Conservation (phyloP, 148 eudicot genomes). For the Rhododendron ferrugineum region DNA sequence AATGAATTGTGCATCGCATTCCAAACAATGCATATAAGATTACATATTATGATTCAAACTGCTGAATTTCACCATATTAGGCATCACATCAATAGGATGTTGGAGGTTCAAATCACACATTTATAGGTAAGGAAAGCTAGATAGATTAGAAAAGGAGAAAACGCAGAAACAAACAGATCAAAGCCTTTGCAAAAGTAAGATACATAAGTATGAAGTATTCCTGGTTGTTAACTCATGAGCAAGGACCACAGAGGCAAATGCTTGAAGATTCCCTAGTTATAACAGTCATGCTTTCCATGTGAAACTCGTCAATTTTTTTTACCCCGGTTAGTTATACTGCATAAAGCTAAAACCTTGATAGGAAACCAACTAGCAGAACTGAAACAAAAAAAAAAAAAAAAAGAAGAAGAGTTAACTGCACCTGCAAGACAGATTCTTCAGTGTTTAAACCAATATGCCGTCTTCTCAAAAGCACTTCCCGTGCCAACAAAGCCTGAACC, state of each 20-base stretch:
- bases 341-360: slow-evolving; percentile 9
- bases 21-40: neutral
- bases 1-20: neutral
- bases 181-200: neutral
- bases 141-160: neutral
- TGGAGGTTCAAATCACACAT: neutral
- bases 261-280: neutral
- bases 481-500: slow-evolving; percentile 40
- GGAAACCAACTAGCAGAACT: neutral
- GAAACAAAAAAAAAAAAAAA: neutral
- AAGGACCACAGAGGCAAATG: slow-evolving; percentile 1
- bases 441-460: slow-evolving; percentile 21
- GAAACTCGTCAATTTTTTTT: neutral
- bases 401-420: slow-evolving; percentile 20
- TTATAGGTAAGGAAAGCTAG: neutral
- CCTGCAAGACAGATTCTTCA: slow-evolving; percentile 38
- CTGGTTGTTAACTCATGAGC: neutral
- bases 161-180: neutral
- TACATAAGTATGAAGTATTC: neutral
- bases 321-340: neutral
- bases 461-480: slow-evolving; percentile 48
- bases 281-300: neutral
- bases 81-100: neutral
- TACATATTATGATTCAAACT: neutral
- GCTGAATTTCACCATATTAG: neutral